phyloP scores from a whole-genome alignment of 2,329 filamentous ascomycete species.

The Scytalidium sp. region DNA sequence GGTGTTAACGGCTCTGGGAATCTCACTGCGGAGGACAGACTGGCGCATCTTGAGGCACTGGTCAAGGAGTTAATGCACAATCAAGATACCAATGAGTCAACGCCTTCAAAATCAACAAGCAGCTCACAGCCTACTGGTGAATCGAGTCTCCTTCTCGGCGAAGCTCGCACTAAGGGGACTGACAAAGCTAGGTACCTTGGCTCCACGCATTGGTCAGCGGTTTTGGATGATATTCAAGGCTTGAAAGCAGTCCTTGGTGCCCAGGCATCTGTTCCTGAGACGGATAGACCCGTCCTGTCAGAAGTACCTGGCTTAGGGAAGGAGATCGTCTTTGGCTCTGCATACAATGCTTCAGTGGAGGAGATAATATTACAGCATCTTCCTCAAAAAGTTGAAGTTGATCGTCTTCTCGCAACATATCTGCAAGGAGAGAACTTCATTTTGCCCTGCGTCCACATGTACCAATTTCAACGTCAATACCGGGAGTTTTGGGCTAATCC shows the following conservation, averaged over 20 bases:
- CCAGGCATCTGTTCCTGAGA: background rate
- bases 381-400: slow-evolving; percentile 15
- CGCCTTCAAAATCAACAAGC: background rate
- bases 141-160: background rate
- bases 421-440: slow-evolving; percentile 14
- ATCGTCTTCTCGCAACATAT: slow-evolving; percentile 15
- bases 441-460: slow-evolving; percentile 17
- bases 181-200: slow-evolving; percentile 8
- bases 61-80: slow-evolving; percentile 13
- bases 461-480: slow-evolving; percentile 20
- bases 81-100: background rate
- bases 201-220: slow-evolving; percentile 19
- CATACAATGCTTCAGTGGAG: slow-evolving; percentile 8
- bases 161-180: background rate
- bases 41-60: slow-evolving; percentile 12
- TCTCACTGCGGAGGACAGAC: slow-evolving; percentile 9
- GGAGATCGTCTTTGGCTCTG: slow-evolving; percentile 14
- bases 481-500: slow-evolving; percentile 15
- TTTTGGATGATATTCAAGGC: slow-evolving; percentile 21
- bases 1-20: background rate
- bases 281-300: background rate
- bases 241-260: slow-evolving; percentile 7
- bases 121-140: slow-evolving; percentile 11
- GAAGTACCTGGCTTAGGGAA: background rate
- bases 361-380: slow-evolving; percentile 13